Base-by-base conservation (phyloP, 495 filamentous ascomycete genomes). In the Barbatosphaeria neglecta region DNA sequence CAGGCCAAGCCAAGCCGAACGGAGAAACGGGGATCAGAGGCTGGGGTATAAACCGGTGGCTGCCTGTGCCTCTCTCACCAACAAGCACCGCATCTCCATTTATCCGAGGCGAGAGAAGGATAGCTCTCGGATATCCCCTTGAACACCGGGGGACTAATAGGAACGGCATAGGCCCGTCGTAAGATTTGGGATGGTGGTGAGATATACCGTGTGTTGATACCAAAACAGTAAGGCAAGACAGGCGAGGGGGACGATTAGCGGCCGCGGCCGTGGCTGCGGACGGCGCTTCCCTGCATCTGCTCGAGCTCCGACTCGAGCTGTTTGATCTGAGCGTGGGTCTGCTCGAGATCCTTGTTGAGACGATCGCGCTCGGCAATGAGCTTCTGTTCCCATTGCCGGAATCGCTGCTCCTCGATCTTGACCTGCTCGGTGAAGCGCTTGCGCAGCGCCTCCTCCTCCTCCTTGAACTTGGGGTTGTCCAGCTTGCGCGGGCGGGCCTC, bases 381-480 rank as follows among this genome's bases (percentile, higher is more conserved):
- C 75, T 97, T 97, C 80, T 98, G 93, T 74, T 98, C 92, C 92
- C 92, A 98, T 74, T 92, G 82, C 67, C 93, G 78, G 83, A 98
- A 98, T 46, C 92, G 81, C 69, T 94, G 86, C 70, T 98, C 92
- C 75, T 98, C 92, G 58, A 96, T 86, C 83, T 98, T 98, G 72
- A 97, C 92, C 67, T 98, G 93, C 74, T 98, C 92, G 52, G 92
- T 98, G 74, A 98, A 98, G 51, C 92, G 80, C 84, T 98, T 98
- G 65, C 92, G 81, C 54, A 98, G 76, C 52, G 82, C 86, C 76
- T 98, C 92, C 60, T 98, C 92, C 67, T 98, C 92, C 65, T 98
- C 92, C 77, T 98, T 98, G 81, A 97, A 98, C 78, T 97, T 97
- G 67, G 92, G 92, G 75, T 98, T 98, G 75, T 98, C 92, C 50